Evolutionary conservation across 2,329 filamentous ascomycete genomes (phyloP).

Genomic region (Colletotrichum sp.): DNA sequence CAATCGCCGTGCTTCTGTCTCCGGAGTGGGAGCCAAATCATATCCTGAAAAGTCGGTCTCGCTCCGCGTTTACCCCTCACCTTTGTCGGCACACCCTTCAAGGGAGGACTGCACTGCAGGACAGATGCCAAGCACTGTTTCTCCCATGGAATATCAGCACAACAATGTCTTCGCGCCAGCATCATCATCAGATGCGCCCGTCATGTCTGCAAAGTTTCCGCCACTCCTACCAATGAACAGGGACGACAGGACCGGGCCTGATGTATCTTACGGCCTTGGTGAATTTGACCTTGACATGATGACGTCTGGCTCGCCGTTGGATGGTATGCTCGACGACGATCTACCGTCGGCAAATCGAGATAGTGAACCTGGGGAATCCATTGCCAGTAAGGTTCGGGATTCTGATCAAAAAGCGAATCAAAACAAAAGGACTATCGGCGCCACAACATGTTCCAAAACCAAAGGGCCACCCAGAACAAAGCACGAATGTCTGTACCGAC

Average conservation of each 20-base stretch:
- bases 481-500: background rate
- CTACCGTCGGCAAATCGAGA: background rate
- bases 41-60: background rate
- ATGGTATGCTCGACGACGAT: rapidly evolving
- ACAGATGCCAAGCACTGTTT: background rate
- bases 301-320: background rate
- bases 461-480: background rate
- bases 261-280: background rate
- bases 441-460: background rate
- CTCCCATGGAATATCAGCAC: background rate
- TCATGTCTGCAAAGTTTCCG: background rate
- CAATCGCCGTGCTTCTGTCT: background rate
- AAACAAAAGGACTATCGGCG: background rate
- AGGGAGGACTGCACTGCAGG: background rate
- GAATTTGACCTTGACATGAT: background rate
- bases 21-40: background rate
- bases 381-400: rapidly evolving
- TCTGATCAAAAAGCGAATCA: background rate
- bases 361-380: background rate
- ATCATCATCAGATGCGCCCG: background rate
- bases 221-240: background rate
- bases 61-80: rapidly evolving
- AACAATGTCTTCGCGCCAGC: background rate
- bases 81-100: background rate
- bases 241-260: background rate